Evolutionary conservation across 108 stramenopile species (phyloP).

Genomic region (Discostella stelligeroides): DNA sequence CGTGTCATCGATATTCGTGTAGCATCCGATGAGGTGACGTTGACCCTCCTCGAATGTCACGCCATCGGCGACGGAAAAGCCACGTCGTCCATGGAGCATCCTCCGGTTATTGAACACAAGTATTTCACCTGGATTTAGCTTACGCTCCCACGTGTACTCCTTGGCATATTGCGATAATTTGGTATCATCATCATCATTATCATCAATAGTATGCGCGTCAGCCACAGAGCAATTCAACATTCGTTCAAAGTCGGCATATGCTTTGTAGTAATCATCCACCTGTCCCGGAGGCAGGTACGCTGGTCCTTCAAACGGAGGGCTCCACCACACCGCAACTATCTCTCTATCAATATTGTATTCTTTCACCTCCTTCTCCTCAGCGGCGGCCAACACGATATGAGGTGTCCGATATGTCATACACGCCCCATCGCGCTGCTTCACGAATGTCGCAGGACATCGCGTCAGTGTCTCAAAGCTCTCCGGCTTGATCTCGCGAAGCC

Average conservation of each 20-base stretch:
- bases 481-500: conserved; percentile 58
- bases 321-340: conserved; percentile 76
- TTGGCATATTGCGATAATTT: conserved; percentile 55
- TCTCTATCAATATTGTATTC: conserved; percentile 36
- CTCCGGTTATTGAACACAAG: conserved; percentile 82
- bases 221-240: conserved; percentile 55
- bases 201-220: background rate
- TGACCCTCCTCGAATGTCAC: conserved; percentile 23
- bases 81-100: conserved; percentile 78
- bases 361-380: background rate
- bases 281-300: conserved; percentile 39
- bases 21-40: conserved; percentile 81
- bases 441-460: conserved; percentile 64
- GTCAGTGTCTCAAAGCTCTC: conserved; percentile 64
- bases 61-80: conserved; percentile 43
- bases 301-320: conserved; percentile 87
- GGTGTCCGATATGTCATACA: conserved; percentile 75
- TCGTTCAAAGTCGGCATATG: conserved; percentile 71
- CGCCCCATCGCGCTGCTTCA: conserved; percentile 74
- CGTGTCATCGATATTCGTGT: conserved; percentile 80
- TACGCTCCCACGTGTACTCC: conserved; percentile 67
- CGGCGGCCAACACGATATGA: conserved; percentile 60
- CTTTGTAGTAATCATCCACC: conserved; percentile 59
- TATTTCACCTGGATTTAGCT: conserved; percentile 60
- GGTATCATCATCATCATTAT: conserved; percentile 6